Conservation (phyloP, 192 early-diverging fungal species). For the Kickxella alabastrina region DNA sequence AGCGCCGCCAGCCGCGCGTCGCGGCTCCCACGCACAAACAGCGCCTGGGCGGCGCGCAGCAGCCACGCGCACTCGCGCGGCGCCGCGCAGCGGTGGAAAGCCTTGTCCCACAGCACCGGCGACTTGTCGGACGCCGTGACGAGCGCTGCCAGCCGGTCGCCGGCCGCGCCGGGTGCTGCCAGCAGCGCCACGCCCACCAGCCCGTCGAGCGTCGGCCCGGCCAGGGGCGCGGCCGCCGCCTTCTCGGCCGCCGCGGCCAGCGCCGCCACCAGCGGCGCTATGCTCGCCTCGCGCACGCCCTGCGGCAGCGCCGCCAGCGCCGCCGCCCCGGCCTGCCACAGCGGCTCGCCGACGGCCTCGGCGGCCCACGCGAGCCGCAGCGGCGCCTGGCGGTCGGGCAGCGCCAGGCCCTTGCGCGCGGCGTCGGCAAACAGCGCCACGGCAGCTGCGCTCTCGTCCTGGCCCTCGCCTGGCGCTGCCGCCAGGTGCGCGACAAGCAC, state of each 20-base stretch:
- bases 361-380: constrained; percentile 65
- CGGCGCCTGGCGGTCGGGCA: constrained; percentile 59
- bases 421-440: constrained; percentile 4
- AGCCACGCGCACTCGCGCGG: constrained; percentile 66
- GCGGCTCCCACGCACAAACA: constrained; percentile 29
- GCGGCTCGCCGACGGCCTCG: constrained; percentile 52
- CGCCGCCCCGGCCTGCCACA: constrained; percentile 33
- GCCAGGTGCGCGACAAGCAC: constrained; percentile 38
- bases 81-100: constrained; percentile 65
- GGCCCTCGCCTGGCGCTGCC: constrained; percentile 2
- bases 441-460: background rate
- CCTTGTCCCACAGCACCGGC: constrained; percentile 78
- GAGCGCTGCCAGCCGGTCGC: constrained; percentile 20
- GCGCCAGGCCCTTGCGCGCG: constrained; percentile 51
- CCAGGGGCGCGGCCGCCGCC: constrained; percentile 57
- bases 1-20: constrained; percentile 23
- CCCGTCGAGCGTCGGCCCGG: constrained; percentile 57
- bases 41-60: constrained; percentile 55
- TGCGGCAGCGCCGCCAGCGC: background rate
- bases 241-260: constrained; percentile 56
- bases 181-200: constrained; percentile 60
- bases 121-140: constrained; percentile 58
- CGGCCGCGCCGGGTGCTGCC: constrained; percentile 9
- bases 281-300: constrained; percentile 17
- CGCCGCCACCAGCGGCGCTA: constrained; percentile 44